phyloP scores from a whole-genome alignment of 495 filamentous ascomycete species.

The Lepidopterella palustris region DNA sequence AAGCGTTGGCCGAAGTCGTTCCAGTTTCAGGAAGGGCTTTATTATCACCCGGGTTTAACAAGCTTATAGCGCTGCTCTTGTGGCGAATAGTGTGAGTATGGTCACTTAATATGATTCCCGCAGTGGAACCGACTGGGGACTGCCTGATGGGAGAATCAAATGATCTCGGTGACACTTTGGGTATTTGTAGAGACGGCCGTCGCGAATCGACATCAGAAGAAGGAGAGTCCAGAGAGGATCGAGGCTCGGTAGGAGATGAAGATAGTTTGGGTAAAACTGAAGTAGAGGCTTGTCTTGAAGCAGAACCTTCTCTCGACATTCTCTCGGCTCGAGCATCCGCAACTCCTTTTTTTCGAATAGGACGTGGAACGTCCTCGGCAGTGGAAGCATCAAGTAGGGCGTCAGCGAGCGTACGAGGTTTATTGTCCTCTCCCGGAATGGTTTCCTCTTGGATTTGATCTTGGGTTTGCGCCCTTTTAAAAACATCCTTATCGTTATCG shows the following conservation, averaged over 20 bases:
- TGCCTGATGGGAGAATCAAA: slow-evolving; percentile 5
- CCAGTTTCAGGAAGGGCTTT: slow-evolving; percentile 81
- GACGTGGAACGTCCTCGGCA: slow-evolving; percentile 65
- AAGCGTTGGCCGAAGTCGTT: slow-evolving; percentile 71
- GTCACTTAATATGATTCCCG: slow-evolving; percentile 1
- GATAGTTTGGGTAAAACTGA: slow-evolving; percentile 34
- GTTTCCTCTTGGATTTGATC: slow-evolving; percentile 23
- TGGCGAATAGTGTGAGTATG: slow-evolving; percentile 41
- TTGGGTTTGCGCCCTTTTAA: slow-evolving; percentile 39
- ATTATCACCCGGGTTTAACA: slow-evolving; percentile 68
- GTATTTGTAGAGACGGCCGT: slow-evolving; percentile 20
- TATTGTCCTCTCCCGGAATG: slow-evolving; percentile 4
- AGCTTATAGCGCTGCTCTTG: slow-evolving; percentile 72
- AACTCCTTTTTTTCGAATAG: slow-evolving; percentile 51
- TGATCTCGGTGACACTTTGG: not conserved
- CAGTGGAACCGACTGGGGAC: slow-evolving; percentile 16
- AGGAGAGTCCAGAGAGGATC: slow-evolving; percentile 12
- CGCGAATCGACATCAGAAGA: slow-evolving; percentile 18
- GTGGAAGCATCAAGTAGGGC: slow-evolving; percentile 89
- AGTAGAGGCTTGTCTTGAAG: slow-evolving; percentile 4
- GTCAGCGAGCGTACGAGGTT: slow-evolving; percentile 65
- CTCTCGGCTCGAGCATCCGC: slow-evolving; percentile 45
- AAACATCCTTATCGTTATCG: slow-evolving; percentile 54
- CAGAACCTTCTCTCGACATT: slow-evolving; percentile 17
- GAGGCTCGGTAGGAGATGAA: slow-evolving; percentile 37